Base-by-base conservation (phyloP, 441 rosid genomes). In the Gossypium lobatum region DNA sequence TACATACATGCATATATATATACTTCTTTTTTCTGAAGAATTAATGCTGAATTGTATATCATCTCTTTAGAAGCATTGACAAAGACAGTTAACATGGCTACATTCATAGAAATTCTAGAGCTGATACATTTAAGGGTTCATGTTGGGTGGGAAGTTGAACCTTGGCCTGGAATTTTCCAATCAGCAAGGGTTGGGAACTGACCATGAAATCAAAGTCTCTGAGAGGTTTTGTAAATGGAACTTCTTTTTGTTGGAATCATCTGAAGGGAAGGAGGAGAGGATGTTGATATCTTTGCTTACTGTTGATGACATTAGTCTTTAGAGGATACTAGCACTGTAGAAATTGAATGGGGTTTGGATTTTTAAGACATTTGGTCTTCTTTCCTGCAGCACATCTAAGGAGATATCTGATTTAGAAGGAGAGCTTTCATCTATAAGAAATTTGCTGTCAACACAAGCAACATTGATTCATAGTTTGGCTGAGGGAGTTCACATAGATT, bases 361-460 rank as follows among this genome's bases (percentile, higher is more conserved):
- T 64, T 74, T 70, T 42, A 31, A 64, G 75, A 58, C 17, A n/a
- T 28, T 4, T 77, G 64, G 50, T 25, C 54, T 65, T 64, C 71
- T 76, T 71, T 60, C 53, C 73, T 75, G 80, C 88, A 96, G 99
- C 37, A 96, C 99, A 17, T 96, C 99, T 0, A 93, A 91, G 78
- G 99, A 96, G 48, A 42, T 42, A 42, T 42, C 48, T 42, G 48
- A 42, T 42, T 42, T 42, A 42, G 48, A 42, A 10, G 48, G 48
- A 42, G 48, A 42, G 14, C 48, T 42, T 42, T 42, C 48, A 42
- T 42, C 48, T 42, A 42, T 96, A 75, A 85, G 99, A 82, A 96
- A 84, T 75, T 84, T 93, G 78, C 85, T 96, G 52, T 93, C 99
- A 23, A 96, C 97, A 62, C 99, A 93, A 83, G 96, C 98, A 61